A percentile compares a stretch with the other conserved stretches of the same genome.
These are phyloP conservation scores for Przewalskia tangutica DNA, from an alignment of 257 asterid genomes.

Conservation along the genomic window DNA sequence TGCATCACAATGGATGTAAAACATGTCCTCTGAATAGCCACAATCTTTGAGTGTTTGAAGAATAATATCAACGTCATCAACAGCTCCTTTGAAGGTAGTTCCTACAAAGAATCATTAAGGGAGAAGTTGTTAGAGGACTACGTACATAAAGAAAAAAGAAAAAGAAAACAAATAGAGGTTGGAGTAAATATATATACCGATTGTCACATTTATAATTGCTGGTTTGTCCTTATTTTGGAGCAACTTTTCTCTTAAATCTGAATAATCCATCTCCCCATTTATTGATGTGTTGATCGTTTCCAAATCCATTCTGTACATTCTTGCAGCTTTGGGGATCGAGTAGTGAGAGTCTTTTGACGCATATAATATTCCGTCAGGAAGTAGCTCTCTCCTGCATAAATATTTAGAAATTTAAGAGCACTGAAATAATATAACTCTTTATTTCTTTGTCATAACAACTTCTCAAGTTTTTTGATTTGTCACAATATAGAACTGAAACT, in stretches of 20 bases:
- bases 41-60: constrained; percentile 11
- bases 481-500: neutral
- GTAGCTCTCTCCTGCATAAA: constrained; percentile 11
- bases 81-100: constrained; percentile 31
- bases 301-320: constrained; percentile 9
- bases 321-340: constrained; percentile 9
- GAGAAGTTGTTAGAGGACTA: too few relatives aligned
- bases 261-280: constrained; percentile 8
- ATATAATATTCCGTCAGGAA: constrained; percentile 6
- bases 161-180: neutral
- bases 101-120: constrained; percentile 2
- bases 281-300: neutral
- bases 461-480: too few relatives aligned
- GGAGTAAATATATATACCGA: neutral
- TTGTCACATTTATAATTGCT: constrained; percentile 5
- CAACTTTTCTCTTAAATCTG: neutral
- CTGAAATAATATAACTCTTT: neutral
- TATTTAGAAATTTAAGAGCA: neutral
- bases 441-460: too few relatives aligned
- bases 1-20: constrained; percentile 24
- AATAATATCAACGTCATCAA: constrained; percentile 25
- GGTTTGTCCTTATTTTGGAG: constrained; percentile 11
- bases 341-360: constrained; percentile 3
- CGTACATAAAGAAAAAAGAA: too few relatives aligned
- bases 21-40: constrained; percentile 14